A percentile compares a stretch with the other conserved stretches of the same genome.
Evolutionary conservation across 306 rosid genomes (phyloP).

Genomic region (Vicia sativa): DNA sequence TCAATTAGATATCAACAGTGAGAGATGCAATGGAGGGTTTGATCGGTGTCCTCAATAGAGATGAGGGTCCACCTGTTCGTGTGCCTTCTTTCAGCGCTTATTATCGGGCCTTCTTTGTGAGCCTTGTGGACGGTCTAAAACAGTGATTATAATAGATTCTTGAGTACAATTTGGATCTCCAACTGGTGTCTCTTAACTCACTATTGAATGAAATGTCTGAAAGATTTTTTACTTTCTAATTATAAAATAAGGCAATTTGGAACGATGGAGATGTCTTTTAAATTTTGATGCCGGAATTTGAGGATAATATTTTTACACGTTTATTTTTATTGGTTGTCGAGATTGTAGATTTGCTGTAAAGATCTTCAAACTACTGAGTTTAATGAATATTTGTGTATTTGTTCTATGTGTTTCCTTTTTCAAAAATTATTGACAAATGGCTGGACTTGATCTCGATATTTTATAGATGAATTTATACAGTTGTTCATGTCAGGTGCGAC

Average conservation of each 20-base stretch:
- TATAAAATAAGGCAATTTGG: conserved; percentile 18
- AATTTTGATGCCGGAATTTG: background rate
- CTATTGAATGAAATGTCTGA: conserved; percentile 21
- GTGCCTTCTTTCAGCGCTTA: no score
- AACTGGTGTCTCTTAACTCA: background rate
- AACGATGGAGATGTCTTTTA: conserved; percentile 6
- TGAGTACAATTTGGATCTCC: no score
- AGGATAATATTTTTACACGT: background rate
- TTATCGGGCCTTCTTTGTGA: no score
- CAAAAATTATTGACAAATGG: background rate
- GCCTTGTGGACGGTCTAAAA: no score
- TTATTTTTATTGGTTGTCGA: conserved; percentile 20
- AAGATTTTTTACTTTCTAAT: no score
- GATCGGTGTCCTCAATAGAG: no score
- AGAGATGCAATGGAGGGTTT: no score
- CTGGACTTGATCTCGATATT: conserved; percentile 17
- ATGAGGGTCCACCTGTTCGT: no score
- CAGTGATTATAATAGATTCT: background rate
- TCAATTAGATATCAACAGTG: no score
- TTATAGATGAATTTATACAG: conserved; percentile 27
- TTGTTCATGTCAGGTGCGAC: conserved; percentile 76
- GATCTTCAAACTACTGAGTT: conserved; percentile 1
- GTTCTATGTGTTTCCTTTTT: no score
- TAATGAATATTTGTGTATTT: background rate
- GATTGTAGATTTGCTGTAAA: background rate